These are phyloP conservation scores for Populus ilicifolia DNA, from an alignment of 345 rosid species.

Conservation along the genomic window DNA sequence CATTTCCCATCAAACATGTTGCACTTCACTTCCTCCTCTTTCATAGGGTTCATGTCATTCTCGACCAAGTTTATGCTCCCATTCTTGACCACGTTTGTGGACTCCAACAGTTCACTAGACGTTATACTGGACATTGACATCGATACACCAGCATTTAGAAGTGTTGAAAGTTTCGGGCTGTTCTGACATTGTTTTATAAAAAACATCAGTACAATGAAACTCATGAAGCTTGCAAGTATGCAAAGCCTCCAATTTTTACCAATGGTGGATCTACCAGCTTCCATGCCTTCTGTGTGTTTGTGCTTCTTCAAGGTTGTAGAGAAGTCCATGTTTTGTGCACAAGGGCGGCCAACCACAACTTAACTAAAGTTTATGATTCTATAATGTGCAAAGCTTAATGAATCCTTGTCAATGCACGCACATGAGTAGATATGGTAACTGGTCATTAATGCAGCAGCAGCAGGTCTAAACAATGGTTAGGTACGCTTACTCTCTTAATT, in stretches of 20 bases:
- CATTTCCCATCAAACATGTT: constrained; percentile 49
- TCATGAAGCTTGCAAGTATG: constrained; percentile 27
- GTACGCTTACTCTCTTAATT: too few species aligned
- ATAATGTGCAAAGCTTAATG: too few species aligned
- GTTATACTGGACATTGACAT: neutral
- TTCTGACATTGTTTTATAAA: constrained; percentile 6
- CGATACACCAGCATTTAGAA: constrained; percentile 3
- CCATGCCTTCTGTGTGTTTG: constrained; percentile 13
- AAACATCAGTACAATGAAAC: constrained; percentile 20
- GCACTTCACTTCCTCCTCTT: constrained; percentile 19
- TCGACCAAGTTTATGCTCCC: neutral
- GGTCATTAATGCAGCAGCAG: too few species aligned
- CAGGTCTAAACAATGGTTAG: too few species aligned
- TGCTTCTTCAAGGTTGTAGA: neutral
- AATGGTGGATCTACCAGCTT: constrained; percentile 8
- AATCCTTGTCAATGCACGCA: too few species aligned
- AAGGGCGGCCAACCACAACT: neutral
- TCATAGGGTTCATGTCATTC: neutral
- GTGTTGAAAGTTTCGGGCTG: constrained; percentile 6
- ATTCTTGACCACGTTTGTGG: neutral
- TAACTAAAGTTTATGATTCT: neutral
- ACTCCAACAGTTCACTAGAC: neutral
- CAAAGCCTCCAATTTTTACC: constrained; percentile 35
- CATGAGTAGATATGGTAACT: too few species aligned
- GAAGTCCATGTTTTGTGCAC: neutral